These are phyloP conservation scores for Neurospora sp. DNA, from an alignment of 495 filamentous ascomycete species.

Conservation along the genomic window DNA sequence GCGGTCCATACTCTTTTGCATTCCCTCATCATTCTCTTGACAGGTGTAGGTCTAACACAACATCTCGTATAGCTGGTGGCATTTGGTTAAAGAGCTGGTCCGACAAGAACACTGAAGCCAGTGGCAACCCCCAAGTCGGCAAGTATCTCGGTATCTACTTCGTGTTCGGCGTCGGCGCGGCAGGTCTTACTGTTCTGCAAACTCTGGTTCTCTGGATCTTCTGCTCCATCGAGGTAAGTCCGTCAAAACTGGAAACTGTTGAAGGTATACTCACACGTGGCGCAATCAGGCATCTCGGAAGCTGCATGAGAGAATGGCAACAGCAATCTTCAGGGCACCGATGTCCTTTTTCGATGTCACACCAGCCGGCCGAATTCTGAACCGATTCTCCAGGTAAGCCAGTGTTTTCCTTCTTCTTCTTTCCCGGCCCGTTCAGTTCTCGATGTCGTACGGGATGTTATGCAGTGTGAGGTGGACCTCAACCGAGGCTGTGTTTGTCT, in stretches of 20 bases:
- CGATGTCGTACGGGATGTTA: conserved; percentile 8
- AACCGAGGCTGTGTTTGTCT: conserved; percentile 3
- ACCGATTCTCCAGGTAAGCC: conserved; percentile 82
- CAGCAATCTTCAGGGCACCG: conserved; percentile 92
- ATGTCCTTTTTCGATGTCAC: conserved; percentile 99
- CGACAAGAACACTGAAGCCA: conserved; percentile 58
- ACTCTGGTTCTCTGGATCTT: conserved; percentile 98
- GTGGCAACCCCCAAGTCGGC: conserved; percentile 62
- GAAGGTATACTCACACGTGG: conserved; percentile 6
- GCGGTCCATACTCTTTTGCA: neutral
- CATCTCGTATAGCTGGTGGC: conserved; percentile 44
- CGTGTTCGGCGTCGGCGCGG: conserved; percentile 83
- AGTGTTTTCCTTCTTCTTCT: neutral
- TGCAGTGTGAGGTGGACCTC: conserved; percentile 7
- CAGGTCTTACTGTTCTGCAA: conserved; percentile 77
- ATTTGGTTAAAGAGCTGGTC: conserved; percentile 94
- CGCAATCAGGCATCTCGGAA: conserved; percentile 69
- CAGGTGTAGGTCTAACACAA: neutral
- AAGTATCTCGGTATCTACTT: conserved; percentile 95
- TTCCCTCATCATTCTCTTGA: neutral
- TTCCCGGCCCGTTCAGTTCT: neutral
- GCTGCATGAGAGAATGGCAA: conserved; percentile 96
- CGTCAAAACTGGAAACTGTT: neutral
- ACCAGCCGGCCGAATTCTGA: conserved; percentile 91
- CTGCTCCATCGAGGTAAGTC: conserved; percentile 85